phyloP scores from a whole-genome alignment of 1,284 basidiomycete genomes.

The Ceratobasidium sp. region DNA sequence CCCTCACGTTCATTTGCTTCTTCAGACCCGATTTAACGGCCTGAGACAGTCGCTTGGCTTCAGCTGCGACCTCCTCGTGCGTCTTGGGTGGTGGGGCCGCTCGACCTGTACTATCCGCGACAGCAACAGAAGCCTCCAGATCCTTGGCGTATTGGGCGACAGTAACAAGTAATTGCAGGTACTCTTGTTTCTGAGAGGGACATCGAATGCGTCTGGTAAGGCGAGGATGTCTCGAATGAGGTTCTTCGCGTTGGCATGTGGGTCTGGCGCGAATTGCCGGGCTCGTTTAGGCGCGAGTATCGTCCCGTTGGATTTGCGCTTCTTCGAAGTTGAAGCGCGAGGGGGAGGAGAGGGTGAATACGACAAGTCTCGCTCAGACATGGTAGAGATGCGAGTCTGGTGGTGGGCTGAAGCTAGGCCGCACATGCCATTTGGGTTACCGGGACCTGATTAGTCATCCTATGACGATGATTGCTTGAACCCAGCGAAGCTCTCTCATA shows the following conservation, averaged over 20 bases:
- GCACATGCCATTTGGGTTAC: too few species aligned
- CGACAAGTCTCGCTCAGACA: background rate
- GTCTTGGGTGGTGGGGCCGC: slow-evolving; percentile 52
- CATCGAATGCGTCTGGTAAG: background rate
- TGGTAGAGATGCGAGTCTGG: background rate
- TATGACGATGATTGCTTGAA: too few species aligned
- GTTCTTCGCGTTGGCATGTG: slow-evolving; percentile 1
- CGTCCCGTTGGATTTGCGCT: slow-evolving; percentile 3
- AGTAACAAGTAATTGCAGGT: background rate
- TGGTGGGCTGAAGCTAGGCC: too few species aligned
- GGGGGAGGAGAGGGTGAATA: background rate
- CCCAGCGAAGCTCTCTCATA: too few species aligned
- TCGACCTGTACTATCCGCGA: slow-evolving; percentile 37
- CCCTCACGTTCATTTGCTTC: slow-evolving; percentile 60
- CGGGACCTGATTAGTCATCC: too few species aligned
- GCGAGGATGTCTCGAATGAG: background rate
- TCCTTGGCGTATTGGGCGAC: slow-evolving; percentile 56
- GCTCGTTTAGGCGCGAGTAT: background rate
- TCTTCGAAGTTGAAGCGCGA: background rate
- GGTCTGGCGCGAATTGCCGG: background rate
- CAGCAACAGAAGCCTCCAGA: slow-evolving; percentile 51
- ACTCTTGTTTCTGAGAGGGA: background rate
- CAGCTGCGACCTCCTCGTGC: slow-evolving; percentile 52
- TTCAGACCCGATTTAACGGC: slow-evolving; percentile 59
- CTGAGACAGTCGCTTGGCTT: slow-evolving; percentile 57